phyloP scores from a whole-genome alignment of 2,329 filamentous ascomycete species.

The Madurella mycetomatis region DNA sequence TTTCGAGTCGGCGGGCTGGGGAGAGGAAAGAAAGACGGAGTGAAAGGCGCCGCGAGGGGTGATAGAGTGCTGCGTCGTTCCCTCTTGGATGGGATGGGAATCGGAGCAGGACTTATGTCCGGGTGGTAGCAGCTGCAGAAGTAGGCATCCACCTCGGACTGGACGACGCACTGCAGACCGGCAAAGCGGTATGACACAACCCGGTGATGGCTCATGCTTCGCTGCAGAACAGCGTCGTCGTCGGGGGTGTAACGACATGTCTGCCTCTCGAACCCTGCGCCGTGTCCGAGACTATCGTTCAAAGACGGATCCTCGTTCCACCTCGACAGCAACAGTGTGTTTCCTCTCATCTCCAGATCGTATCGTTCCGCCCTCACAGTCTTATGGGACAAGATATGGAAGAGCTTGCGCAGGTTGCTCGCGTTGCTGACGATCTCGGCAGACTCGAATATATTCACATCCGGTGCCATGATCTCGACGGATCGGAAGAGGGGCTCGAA shows the following conservation, averaged over 20 bases:
- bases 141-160: conserved; percentile 24
- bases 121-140: conserved; percentile 15
- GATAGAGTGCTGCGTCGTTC: neutral
- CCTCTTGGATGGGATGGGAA: neutral
- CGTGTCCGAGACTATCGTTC: conserved; percentile 13
- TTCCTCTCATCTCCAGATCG: conserved; percentile 18
- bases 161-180: conserved; percentile 18
- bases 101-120: neutral
- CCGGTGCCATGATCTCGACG: conserved; percentile 14
- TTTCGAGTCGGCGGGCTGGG: neutral
- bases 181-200: conserved; percentile 23
- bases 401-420: conserved; percentile 22
- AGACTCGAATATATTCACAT: conserved; percentile 4
- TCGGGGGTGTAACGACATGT: conserved; percentile 20
- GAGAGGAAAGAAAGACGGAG: neutral
- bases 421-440: conserved; percentile 24
- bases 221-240: conserved; percentile 2
- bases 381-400: conserved; percentile 12
- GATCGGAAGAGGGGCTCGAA: conserved; percentile 25
- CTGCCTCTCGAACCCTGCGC: conserved; percentile 20
- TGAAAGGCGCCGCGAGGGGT: neutral
- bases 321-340: conserved; percentile 19
- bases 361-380: conserved; percentile 2
- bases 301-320: conserved; percentile 22
- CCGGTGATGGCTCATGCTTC: conserved; percentile 22